Evolutionary conservation across 495 filamentous ascomycete genomes (phyloP), one percentile per base, ranked within the genome.

Genomic region (Penicillium turbatum): DNA sequence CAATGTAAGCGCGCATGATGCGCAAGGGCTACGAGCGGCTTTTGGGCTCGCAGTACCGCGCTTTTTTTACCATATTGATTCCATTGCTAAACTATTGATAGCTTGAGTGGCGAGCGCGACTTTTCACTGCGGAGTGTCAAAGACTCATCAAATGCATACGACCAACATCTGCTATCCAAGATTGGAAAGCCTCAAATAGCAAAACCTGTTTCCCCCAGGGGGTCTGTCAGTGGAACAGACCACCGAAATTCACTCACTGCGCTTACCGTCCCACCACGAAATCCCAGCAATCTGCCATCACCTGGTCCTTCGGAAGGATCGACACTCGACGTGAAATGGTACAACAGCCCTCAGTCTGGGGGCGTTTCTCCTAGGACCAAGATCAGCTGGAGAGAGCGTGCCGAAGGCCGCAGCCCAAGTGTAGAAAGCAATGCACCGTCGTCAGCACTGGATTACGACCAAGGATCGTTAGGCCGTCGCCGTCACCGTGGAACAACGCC

Each of bases 131-230:
- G 75, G 39, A 76, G 81, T 46, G 70, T 84, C 31, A 77, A 80
- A 63, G 82, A 78, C 52, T 82, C 80, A 7, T 85, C 81, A 13
- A 82, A 88, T 59, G 82, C 82, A 26, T 93, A 93, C 61, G 90
- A 95, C 59, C 86, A 86, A 63, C 85, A 86, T 53, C 71, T 92
- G 46, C 70, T 93, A 24, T 88, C 87, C 40, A 92, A 88, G 64
- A 85, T 83, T 74, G 74, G 88, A 72, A 79, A 83, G 70, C 65
- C 79, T 49, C 74, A 88, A 64, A 85, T 83, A 74, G 74, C 87
- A 71, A 79, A 83, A 71, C 64, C 79, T 47, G 72, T 82, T 65
- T 80, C 83, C 34, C 78, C 83, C 59, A 72, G 84, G 63, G 72
- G 72, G 29, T 79, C 82, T 0, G 76, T 59, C 68, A 82, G 54